phyloP scores from a whole-genome alignment of 164 flowering plant species.

The Nelumbo lutea region DNA sequence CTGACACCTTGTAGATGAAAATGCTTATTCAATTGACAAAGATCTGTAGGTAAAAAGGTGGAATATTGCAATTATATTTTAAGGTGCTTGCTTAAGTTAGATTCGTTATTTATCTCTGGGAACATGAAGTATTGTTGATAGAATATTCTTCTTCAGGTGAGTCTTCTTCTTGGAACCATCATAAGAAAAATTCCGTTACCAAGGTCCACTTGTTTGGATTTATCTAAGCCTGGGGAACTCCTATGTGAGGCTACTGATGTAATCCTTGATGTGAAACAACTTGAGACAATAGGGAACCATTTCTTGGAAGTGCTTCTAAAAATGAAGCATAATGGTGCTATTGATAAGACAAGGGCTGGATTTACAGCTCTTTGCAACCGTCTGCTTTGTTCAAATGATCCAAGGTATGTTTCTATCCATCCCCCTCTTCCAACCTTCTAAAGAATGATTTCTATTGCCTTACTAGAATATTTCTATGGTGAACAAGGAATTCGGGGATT shows the following conservation, averaged over 20 bases:
- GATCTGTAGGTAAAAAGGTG: neutral
- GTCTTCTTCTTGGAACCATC: constrained; percentile 93
- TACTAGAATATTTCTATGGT: neutral
- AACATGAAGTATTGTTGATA: neutral
- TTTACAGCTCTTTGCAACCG: constrained; percentile 98
- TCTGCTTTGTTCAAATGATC: constrained; percentile 91
- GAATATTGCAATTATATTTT: neutral
- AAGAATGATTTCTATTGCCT: neutral
- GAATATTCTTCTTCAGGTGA: constrained; percentile 53
- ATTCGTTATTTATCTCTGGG: neutral
- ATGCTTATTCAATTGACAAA: neutral
- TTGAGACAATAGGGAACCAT: constrained; percentile 79
- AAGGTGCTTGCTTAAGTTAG: neutral
- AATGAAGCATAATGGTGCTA: constrained; percentile 99
- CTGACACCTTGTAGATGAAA: no score
- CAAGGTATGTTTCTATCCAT: constrained; percentile 45
- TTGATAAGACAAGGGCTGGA: constrained; percentile 98
- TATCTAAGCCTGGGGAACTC: constrained; percentile 11
- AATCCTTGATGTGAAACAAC: constrained; percentile 78
- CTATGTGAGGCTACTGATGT: constrained; percentile 22
- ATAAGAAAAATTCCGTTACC: constrained; percentile 89
- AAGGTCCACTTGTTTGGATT: constrained; percentile 26
- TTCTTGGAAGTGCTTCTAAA: constrained; percentile 92
- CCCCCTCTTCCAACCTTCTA: neutral
- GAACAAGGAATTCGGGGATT: neutral